A percentile compares a stretch with the other conserved stretches of the same genome.
phyloP scores from a whole-genome alignment of 2,329 filamentous ascomycete species.

The Chalaropsis thielavioides region DNA sequence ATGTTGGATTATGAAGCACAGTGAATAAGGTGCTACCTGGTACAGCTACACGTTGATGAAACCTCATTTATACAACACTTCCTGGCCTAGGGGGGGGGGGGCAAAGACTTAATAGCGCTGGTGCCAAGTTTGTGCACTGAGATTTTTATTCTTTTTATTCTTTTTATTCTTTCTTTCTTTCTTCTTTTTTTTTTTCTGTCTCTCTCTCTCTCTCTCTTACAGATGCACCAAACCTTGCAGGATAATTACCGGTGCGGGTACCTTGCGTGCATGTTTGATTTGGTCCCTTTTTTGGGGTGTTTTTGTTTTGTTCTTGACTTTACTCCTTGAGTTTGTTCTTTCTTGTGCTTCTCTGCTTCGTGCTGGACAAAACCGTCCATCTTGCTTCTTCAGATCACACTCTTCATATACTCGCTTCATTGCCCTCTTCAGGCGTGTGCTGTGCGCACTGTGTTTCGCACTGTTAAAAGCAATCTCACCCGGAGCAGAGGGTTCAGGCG shows the following conservation, averaged over 20 bases:
- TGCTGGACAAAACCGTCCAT: not conserved
- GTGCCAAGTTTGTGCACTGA: not conserved
- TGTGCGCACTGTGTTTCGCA: not conserved
- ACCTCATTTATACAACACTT: too few species aligned
- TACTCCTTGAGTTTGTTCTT: not conserved
- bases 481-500: not conserved
- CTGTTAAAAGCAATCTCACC: conserved; percentile 6
- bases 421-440: not conserved
- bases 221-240: conserved; percentile 5
- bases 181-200: not conserved
- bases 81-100: not conserved
- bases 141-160: not conserved
- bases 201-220: not conserved
- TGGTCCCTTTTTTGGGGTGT: conserved; percentile 9
- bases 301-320: conserved; percentile 8
- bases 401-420: not conserved
- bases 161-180: not conserved
- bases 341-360: not conserved
- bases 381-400: conserved; percentile 2
- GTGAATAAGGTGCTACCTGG: too few species aligned
- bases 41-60: too few species aligned
- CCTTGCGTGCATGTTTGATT: conserved; percentile 5
- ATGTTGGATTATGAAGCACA: too few species aligned
- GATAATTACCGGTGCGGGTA: conserved; percentile 11
- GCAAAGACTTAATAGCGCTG: not conserved